A percentile compares a stretch with the other conserved stretches of the same genome.
Conservation (phyloP, 1,139 yeast species). For the Geotrichum candidum region DNA sequence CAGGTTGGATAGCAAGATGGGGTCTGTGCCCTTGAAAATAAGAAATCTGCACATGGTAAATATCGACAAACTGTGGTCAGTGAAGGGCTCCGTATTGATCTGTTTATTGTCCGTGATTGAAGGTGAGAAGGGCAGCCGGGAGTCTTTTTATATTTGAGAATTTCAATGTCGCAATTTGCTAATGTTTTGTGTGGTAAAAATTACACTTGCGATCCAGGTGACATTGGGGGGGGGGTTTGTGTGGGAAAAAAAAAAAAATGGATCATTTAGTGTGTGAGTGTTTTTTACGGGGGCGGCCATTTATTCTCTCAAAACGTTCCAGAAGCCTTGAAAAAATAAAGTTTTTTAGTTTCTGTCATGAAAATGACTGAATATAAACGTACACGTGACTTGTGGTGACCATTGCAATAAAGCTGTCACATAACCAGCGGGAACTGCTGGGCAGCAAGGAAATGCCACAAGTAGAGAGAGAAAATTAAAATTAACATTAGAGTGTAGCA, state of each 20-base stretch:
- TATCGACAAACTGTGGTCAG: not conserved
- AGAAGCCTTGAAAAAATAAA: too few relatives aligned
- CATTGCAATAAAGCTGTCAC: too few relatives aligned
- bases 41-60: slow-evolving; percentile 50
- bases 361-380: too few relatives aligned
- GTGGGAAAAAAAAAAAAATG: not conserved
- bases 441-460: too few relatives aligned
- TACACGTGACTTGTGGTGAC: too few relatives aligned
- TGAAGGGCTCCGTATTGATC: not conserved
- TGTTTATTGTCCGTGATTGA: not conserved
- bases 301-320: too few relatives aligned
- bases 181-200: not conserved
- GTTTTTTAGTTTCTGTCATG: too few relatives aligned
- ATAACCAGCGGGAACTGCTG: too few relatives aligned
- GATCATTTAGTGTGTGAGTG: too few relatives aligned
- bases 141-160: not conserved
- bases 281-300: too few relatives aligned
- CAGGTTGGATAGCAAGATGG: slow-evolving; percentile 77
- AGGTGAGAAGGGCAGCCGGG: not conserved
- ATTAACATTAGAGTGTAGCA: too few relatives aligned
- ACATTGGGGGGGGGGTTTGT: not conserved
- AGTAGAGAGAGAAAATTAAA: too few relatives aligned
- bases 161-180: not conserved
- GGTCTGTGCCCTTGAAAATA: slow-evolving; percentile 62
- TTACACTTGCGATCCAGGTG: not conserved